Base-by-base conservation (phyloP, 179 eudicot species). In the Silene vulgaris region DNA sequence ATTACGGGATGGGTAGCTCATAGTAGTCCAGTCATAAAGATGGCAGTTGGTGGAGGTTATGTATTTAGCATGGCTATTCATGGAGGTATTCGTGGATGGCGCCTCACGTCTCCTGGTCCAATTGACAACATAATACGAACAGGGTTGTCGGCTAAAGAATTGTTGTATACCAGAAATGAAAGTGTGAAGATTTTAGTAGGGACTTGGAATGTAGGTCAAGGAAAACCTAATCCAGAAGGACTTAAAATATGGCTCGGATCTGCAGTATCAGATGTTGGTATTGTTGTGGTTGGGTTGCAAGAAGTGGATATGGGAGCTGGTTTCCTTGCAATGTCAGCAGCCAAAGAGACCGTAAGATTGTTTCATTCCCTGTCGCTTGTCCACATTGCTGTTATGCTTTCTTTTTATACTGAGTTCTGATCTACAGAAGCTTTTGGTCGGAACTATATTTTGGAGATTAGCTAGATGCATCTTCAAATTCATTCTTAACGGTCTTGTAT, bases 221-320 rank as follows among this genome's bases (percentile, higher is more conserved):
- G 97, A 77, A 91, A 88, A 75, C 89, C 97, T 19, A 88, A 92
- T 37, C 89, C 81, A 7, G 98, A 90, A n/a, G 90, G 93, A 67
- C 92, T 96, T 13, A 85, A 73, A 66, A 61, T 88, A 29, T 96
- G 99, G 99, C 67, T 96, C 64, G 88, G 92, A 45, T 89, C 96
- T 54, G 79, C 85, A 5, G 83, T 84, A 29, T 87, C 92, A 30
- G 98, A 96, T 84, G 97, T 91, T 26, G 94, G 90, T 54, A 90
- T 96, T 68, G 83, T 96, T 59, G 98, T 96, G 65, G 90, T 93
- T 75, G 99, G 99, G 61, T 85, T 89, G 88, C 99, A 96, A 84
- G 99, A 96, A 85, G 99, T 96, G 74, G 99, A 96, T 71, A 96
- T 96, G 99, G 99, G 99, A 16, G 99, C 99, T 28, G 99, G 99